phyloP scores from a whole-genome alignment of 2,329 filamentous ascomycete genomes.

The Amauroascus verrucosus region DNA sequence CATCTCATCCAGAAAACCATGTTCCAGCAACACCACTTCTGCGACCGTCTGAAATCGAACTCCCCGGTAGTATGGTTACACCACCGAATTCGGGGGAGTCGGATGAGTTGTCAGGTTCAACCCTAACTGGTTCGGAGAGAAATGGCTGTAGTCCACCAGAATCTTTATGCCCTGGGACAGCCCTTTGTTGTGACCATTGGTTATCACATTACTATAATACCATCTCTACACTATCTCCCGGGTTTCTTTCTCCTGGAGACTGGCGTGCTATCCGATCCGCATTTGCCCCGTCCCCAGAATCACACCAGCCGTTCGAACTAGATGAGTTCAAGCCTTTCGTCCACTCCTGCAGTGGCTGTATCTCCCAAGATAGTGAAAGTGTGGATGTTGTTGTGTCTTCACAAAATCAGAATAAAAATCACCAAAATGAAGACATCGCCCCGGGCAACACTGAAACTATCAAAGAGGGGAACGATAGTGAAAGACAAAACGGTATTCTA shows the following conservation, averaged over 20 bases:
- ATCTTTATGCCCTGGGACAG: neutral
- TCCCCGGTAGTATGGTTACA: too few species aligned
- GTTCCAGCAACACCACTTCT: neutral
- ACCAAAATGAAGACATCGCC: neutral
- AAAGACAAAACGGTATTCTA: neutral
- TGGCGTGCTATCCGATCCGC: conserved; percentile 2
- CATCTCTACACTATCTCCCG: neutral
- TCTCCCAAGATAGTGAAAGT: neutral
- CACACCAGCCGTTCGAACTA: neutral
- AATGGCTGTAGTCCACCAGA: neutral
- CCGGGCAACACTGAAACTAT: neutral
- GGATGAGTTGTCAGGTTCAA: neutral
- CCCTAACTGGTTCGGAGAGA: neutral
- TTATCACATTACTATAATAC: conserved; percentile 2
- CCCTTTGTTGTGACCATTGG: neutral
- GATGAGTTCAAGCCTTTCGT: neutral
- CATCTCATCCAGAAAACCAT: neutral
- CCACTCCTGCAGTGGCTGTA: neutral
- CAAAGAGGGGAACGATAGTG: neutral
- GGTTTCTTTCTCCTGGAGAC: neutral
- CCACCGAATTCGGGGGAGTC: neutral
- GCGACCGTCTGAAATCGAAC: neutral
- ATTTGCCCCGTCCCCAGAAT: neutral
- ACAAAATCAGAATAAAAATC: neutral
- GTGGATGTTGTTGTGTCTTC: neutral